Conservation (phyloP, 768 basidiomycete species). For the Scleroderma citrinum region DNA sequence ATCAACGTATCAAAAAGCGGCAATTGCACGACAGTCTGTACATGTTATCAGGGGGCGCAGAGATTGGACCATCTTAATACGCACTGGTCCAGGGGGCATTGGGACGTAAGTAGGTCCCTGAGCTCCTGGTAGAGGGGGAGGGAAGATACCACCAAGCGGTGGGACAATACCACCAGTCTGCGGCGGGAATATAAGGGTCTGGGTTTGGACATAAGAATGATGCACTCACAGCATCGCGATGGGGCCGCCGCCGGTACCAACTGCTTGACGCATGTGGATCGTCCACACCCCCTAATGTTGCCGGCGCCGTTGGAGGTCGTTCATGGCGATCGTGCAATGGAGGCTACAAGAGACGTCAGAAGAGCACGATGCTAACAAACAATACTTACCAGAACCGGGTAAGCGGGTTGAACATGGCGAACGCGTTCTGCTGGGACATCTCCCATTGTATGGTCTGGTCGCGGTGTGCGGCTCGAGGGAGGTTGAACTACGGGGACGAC, state of each 20-base stretch:
- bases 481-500: conserved; percentile 1
- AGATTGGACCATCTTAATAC: conserved; percentile 15
- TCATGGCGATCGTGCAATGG: conserved; percentile 10
- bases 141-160: conserved; percentile 22
- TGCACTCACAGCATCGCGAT: conserved; percentile 13
- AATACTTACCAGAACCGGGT: conserved; percentile 14
- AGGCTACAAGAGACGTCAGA: conserved; percentile 15
- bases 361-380: background rate
- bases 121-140: conserved; percentile 17
- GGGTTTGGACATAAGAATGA: background rate
- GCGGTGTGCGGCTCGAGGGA: conserved; percentile 6
- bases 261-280: conserved; percentile 11
- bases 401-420: conserved; percentile 20
- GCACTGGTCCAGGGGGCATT: conserved; percentile 51
- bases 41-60: background rate
- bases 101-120: conserved; percentile 30
- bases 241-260: conserved; percentile 18
- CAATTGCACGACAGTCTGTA: conserved; percentile 54
- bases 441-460: background rate
- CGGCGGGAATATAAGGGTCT: background rate
- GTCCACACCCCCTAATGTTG: conserved; percentile 10
- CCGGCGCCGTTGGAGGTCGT: conserved; percentile 23
- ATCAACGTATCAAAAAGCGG: conserved; percentile 69
- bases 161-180: conserved; percentile 19
- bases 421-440: conserved; percentile 9